These are phyloP conservation scores for Myotisia sp. DNA, from an alignment of 2,329 filamentous ascomycete species.

Conservation along the genomic window DNA sequence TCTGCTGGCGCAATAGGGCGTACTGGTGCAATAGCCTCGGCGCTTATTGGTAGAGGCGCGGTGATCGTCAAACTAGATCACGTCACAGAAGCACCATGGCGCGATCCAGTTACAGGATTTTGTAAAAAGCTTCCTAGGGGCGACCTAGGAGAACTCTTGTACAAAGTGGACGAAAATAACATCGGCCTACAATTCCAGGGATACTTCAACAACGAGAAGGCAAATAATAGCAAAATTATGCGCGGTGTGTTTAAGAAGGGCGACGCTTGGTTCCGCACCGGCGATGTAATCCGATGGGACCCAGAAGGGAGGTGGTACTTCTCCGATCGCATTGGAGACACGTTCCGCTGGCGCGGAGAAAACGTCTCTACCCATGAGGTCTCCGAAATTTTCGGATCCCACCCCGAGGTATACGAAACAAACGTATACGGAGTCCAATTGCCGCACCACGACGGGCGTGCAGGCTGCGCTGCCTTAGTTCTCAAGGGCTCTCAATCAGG, in stretches of 20 bases:
- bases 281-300: conserved; percentile 65
- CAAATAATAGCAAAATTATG: conserved; percentile 59
- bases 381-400: conserved; percentile 54
- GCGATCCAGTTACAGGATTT: conserved; percentile 54
- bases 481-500: conserved; percentile 29
- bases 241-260: conserved; percentile 58
- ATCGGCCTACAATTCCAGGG: conserved; percentile 58
- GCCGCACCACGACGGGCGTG: conserved; percentile 68
- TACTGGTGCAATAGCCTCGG: conserved; percentile 46
- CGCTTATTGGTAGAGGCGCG: conserved; percentile 38
- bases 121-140: conserved; percentile 46
- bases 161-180: conserved; percentile 51
- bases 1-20: conserved; percentile 65
- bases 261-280: conserved; percentile 70
- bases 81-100: conserved; percentile 51
- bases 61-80: conserved; percentile 58
- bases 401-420: conserved; percentile 55
- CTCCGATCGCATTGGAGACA: conserved; percentile 49
- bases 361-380: conserved; percentile 76
- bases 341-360: conserved; percentile 53
- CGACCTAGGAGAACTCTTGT: conserved; percentile 62
- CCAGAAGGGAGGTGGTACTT: conserved; percentile 61
- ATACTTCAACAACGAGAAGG: conserved; percentile 60
- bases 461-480: conserved; percentile 64
- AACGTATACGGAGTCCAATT: conserved; percentile 76